Conservation (phyloP, 2,329 filamentous ascomycete genomes). For the Pseudocercospora fuligena region DNA sequence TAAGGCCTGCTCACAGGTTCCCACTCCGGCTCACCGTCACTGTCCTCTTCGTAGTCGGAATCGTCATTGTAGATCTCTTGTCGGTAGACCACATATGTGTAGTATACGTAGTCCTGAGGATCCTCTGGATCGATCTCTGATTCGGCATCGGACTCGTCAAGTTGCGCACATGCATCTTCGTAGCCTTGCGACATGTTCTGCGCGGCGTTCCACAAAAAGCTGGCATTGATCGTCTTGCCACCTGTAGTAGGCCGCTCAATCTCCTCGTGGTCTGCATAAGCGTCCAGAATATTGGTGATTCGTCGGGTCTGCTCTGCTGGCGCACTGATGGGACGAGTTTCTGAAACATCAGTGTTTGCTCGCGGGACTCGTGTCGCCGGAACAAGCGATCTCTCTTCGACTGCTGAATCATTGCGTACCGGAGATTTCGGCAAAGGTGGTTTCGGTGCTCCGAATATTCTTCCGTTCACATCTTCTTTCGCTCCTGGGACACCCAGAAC, state of each 20-base stretch:
- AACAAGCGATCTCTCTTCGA: not conserved
- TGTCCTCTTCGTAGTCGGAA: slow-evolving; percentile 4
- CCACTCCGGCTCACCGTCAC: not conserved
- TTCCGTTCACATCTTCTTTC: slow-evolving; percentile 15
- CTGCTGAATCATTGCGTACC: not conserved
- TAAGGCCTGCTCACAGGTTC: not conserved
- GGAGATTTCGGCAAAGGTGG: not conserved
- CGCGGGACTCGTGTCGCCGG: not conserved
- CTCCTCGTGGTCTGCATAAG: not conserved
- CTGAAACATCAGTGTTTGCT: not conserved
- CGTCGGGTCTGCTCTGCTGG: not conserved
- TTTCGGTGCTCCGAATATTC: slow-evolving; percentile 3
- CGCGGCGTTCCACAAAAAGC: slow-evolving; percentile 1
- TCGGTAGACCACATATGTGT: slow-evolving; percentile 14
- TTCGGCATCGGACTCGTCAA: not conserved
- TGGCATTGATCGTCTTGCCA: slow-evolving; percentile 27
- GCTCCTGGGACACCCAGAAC: slow-evolving; percentile 4
- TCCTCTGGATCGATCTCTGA: slow-evolving; percentile 10
- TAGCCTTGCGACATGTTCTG: slow-evolving; percentile 5
- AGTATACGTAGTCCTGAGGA: slow-evolving; percentile 18
- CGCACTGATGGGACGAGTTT: not conserved
- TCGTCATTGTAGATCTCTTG: slow-evolving; percentile 13
- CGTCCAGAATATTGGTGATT: not conserved
- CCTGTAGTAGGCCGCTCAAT: slow-evolving; percentile 15
- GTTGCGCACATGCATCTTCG: slow-evolving; percentile 2